A percentile compares a stretch with the other conserved stretches of the same genome.
These are phyloP conservation scores for Petunia hybrid DNA, from an alignment of 305 asterid genomes.

Conservation along the genomic window DNA sequence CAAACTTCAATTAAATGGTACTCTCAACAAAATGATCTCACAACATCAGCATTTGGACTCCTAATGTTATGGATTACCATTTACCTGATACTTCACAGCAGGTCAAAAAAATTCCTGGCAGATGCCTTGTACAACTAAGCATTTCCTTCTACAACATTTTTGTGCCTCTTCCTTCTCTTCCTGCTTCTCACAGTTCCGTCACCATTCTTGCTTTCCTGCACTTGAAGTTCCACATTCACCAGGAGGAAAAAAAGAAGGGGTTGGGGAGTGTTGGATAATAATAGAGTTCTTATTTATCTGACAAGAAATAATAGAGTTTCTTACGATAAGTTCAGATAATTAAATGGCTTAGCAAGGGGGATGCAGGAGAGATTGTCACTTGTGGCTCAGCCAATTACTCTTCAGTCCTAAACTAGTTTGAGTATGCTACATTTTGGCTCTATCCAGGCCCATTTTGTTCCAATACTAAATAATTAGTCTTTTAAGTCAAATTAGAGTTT, in stretches of 20 bases:
- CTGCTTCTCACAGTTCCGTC: constrained; percentile 43
- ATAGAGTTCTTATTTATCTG: not conserved
- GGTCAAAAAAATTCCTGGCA: not conserved
- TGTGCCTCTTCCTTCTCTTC: constrained; percentile 66
- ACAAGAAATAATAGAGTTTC: not conserved
- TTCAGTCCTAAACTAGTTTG: too few relatives aligned
- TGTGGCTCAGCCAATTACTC: too few relatives aligned
- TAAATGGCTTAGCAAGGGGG: too few relatives aligned
- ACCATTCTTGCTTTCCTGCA: constrained; percentile 50
- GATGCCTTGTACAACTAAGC: constrained; percentile 35
- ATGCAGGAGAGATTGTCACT: not conserved
- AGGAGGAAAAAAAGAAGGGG: not conserved
- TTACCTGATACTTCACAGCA: constrained; percentile 17
- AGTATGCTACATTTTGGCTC: too few relatives aligned
- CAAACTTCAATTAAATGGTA: constrained; percentile 4
- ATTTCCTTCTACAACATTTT: constrained; percentile 43
- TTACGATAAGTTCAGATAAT: too few relatives aligned
- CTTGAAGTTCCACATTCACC: constrained; percentile 34
- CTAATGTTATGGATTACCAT: not conserved
- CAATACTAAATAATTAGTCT: too few relatives aligned
- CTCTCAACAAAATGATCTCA: not conserved
- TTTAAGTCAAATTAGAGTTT: not conserved
- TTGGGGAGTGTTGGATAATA: not conserved
- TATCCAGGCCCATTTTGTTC: too few relatives aligned
- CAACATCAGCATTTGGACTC: constrained; percentile 1